Evolutionary conservation across 2,329 filamentous ascomycete species (phyloP).

Genomic region (Botrytis cinerea): DNA sequence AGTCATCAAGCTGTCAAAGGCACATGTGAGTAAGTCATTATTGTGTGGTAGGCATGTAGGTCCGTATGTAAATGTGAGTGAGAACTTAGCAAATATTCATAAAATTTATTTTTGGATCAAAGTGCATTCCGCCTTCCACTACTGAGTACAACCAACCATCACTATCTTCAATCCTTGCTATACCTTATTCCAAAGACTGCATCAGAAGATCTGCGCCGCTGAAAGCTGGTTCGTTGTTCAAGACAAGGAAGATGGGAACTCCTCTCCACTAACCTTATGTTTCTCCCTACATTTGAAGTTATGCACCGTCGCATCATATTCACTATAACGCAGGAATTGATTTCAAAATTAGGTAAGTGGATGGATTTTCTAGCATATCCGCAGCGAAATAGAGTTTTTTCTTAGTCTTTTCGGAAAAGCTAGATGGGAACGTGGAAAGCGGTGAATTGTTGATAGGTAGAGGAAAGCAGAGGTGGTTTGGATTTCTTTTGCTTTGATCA

Average conservation of each 20-base stretch:
- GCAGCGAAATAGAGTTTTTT: constrained; percentile 6
- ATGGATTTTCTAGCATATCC: neutral
- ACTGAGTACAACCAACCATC: neutral
- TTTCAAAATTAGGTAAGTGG: constrained; percentile 17
- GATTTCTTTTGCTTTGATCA: constrained; percentile 4
- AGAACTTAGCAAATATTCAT: neutral
- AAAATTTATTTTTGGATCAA: constrained; percentile 22
- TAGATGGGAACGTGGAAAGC: neutral
- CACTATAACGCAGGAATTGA: constrained; percentile 8
- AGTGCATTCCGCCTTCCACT: constrained; percentile 13
- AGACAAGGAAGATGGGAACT: constrained; percentile 10
- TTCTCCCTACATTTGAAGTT: neutral
- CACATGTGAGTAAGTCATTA: constrained; percentile 10
- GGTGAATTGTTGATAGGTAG: neutral
- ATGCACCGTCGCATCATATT: constrained; percentile 17
- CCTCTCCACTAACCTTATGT: constrained; percentile 9
- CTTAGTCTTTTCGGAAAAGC: constrained; percentile 8
- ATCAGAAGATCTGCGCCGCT: constrained; percentile 26
- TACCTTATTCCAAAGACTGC: constrained; percentile 18
- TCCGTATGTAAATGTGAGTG: neutral
- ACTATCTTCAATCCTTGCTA: constrained; percentile 15
- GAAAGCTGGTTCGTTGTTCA: constrained; percentile 19
- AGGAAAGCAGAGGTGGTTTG: neutral
- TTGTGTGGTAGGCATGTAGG: neutral
- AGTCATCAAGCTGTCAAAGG: neutral